Evolutionary conservation across 768 basidiomycete genomes (phyloP).

Genomic region (Mycena venus): DNA sequence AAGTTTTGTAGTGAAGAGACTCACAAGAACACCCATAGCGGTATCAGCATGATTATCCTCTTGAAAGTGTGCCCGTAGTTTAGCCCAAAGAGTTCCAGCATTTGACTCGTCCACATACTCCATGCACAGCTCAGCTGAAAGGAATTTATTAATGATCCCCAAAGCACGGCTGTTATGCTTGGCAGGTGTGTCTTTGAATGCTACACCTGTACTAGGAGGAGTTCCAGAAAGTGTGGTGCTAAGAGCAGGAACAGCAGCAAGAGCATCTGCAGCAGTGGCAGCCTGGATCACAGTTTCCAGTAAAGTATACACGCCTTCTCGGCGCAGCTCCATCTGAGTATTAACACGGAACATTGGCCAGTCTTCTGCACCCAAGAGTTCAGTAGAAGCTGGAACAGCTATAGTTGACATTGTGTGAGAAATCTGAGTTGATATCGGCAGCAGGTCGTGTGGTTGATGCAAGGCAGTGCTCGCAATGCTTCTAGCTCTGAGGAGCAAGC

Average conservation of each 20-base stretch:
- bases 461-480: too few species aligned
- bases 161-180: too few species aligned
- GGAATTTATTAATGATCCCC: neutral
- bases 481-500: neutral
- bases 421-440: too few species aligned
- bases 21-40: too few species aligned
- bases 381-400: neutral
- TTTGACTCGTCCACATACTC: neutral
- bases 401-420: too few species aligned
- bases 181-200: too few species aligned
- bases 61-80: too few species aligned
- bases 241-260: neutral
- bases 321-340: neutral
- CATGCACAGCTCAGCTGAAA: neutral
- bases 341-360: neutral
- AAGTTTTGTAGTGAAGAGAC: too few species aligned
- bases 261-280: neutral
- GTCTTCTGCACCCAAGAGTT: neutral
- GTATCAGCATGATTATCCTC: too few species aligned
- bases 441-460: too few species aligned
- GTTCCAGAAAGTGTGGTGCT: neutral
- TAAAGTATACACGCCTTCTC: neutral
- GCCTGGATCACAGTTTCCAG: neutral
- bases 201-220: too few species aligned
- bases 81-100: too few species aligned